Conservation (phyloP, 768 basidiomycete genomes). For the Trametes elegans region DNA sequence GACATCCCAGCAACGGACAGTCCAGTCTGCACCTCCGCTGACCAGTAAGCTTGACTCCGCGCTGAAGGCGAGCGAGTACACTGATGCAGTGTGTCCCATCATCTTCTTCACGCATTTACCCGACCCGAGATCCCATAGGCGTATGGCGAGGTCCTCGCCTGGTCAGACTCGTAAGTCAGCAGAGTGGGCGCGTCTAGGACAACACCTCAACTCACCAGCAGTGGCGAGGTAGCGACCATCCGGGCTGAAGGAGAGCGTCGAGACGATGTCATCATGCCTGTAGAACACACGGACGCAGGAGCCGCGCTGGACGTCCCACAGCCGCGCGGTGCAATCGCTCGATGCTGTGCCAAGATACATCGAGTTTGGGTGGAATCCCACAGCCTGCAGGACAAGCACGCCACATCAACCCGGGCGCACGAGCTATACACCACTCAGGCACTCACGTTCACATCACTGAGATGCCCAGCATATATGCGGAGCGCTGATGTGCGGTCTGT, state of each 20-base stretch:
- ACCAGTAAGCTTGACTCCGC: slow-evolving; percentile 89
- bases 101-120: slow-evolving; percentile 95
- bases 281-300: slow-evolving; percentile 93
- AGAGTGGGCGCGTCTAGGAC: neutral
- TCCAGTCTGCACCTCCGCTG: slow-evolving; percentile 92
- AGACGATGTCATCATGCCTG: slow-evolving; percentile 88
- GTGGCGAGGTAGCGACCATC: slow-evolving; percentile 94
- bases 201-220: slow-evolving; percentile 50
- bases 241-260: slow-evolving; percentile 84
- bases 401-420: neutral
- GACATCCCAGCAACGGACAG: slow-evolving; percentile 98
- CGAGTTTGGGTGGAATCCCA: slow-evolving; percentile 97
- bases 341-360: slow-evolving; percentile 97
- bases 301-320: slow-evolving; percentile 99
- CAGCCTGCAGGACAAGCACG: slow-evolving; percentile 53
- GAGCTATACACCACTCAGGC: neutral
- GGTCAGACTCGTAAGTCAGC: neutral
- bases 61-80: slow-evolving; percentile 89
- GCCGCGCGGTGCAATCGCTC: slow-evolving; percentile 90
- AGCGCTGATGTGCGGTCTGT: slow-evolving; percentile 86
- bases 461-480: slow-evolving; percentile 91
- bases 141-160: slow-evolving; percentile 92
- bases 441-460: slow-evolving; percentile 96
- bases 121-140: slow-evolving; percentile 96
- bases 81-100: slow-evolving; percentile 86